phyloP scores from a whole-genome alignment of 176 grass and related monocot species.

The Zoysia pacifica region DNA sequence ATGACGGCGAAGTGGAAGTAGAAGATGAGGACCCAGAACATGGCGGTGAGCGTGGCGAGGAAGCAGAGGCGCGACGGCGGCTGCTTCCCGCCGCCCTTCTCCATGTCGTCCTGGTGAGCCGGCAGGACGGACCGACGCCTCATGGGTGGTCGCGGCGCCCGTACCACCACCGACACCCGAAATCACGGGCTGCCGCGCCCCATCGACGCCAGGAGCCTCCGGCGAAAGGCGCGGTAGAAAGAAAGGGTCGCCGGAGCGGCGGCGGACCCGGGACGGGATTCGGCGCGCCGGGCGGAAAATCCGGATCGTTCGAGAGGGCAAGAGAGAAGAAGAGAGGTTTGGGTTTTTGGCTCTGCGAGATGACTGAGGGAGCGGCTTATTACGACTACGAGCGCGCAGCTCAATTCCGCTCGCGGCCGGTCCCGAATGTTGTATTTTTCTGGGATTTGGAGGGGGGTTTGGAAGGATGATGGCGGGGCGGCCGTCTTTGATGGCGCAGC shows the following conservation, averaged over 20 bases:
- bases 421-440: background rate
- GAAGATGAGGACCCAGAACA: constrained; percentile 97
- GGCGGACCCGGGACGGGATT: background rate
- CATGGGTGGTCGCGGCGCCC: constrained; percentile 37
- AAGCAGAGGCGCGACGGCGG: constrained; percentile 76
- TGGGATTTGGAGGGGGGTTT: constrained; percentile 27
- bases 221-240: background rate
- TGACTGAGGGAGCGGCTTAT: background rate
- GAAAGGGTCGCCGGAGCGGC: background rate
- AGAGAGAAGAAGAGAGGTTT: background rate
- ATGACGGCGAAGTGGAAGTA: constrained; percentile 86
- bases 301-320: constrained; percentile 29
- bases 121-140: constrained; percentile 65
- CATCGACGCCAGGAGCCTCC: background rate
- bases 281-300: constrained; percentile 24
- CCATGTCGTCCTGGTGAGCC: constrained; percentile 62
- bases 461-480: constrained; percentile 14
- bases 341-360: constrained; percentile 13
- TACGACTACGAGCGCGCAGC: background rate
- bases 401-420: constrained; percentile 23
- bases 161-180: background rate
- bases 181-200: constrained; percentile 11
- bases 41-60: constrained; percentile 68
- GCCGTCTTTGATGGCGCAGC: background rate
- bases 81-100: constrained; percentile 62